phyloP scores from a whole-genome alignment of 192 early-diverging fungal genomes.

The Rhizophlyctis rosea region DNA sequence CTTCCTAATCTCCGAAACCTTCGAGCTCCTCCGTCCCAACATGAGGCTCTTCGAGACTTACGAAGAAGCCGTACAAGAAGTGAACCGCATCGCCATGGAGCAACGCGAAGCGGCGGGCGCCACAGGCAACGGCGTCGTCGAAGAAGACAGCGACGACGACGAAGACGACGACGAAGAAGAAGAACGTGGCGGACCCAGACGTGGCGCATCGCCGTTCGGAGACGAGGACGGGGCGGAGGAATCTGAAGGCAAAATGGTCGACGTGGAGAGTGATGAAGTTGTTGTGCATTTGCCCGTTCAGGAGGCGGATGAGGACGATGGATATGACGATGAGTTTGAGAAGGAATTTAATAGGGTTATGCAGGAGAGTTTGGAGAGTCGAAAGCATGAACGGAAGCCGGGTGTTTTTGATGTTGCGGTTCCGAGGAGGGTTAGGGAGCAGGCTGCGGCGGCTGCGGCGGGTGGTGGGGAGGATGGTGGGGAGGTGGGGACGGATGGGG shows the following conservation, averaged over 20 bases:
- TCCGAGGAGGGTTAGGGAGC: constrained; percentile 53
- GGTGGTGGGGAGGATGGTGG: no score
- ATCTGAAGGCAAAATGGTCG: constrained; percentile 34
- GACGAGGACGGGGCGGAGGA: constrained; percentile 41
- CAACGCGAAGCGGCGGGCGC: constrained; percentile 41
- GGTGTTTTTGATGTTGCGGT: constrained; percentile 85
- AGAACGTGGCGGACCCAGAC: constrained; percentile 10
- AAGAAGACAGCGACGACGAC: constrained; percentile 43
- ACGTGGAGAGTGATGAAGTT: constrained; percentile 66
- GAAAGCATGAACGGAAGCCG: constrained; percentile 74
- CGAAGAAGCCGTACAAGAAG: constrained; percentile 75
- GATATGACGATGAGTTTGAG: constrained; percentile 87
- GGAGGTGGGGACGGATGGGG: constrained; percentile 2
- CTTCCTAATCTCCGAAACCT: constrained; percentile 77
- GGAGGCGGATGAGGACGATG: constrained; percentile 55
- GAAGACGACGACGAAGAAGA: constrained; percentile 44
- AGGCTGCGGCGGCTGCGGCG: background rate
- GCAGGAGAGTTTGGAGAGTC: constrained; percentile 83
- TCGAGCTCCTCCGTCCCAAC: constrained; percentile 66
- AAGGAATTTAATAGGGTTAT: constrained; percentile 86
- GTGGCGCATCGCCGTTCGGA: constrained; percentile 6
- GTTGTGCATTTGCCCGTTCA: constrained; percentile 62
- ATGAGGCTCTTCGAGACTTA: constrained; percentile 58
- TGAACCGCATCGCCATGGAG: constrained; percentile 54
- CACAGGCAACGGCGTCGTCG: constrained; percentile 28